Conservation (phyloP, 176 grass and related monocot species). For the Oryza nivara region DNA sequence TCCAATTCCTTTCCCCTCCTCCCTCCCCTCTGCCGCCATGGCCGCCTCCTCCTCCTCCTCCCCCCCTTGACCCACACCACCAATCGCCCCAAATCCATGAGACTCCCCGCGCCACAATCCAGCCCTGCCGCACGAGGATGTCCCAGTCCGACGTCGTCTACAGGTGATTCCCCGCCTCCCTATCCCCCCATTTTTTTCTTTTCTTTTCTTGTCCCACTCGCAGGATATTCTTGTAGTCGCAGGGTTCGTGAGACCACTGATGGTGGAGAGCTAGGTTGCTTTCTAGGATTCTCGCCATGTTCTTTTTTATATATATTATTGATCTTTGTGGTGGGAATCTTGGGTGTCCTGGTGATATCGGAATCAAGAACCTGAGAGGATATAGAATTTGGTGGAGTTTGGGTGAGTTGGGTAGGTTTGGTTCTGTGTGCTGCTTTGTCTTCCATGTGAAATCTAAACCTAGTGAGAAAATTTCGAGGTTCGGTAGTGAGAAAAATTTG, state of each 20-base stretch:
- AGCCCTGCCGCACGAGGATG: conserved; percentile 56
- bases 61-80: not conserved
- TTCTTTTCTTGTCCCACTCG: not conserved
- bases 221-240: not conserved
- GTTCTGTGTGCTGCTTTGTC: too few species aligned
- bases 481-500: not conserved
- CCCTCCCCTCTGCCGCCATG: conserved; percentile 3
- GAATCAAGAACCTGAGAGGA: conserved; percentile 8
- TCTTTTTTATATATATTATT: not conserved
- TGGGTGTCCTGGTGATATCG: conserved; percentile 4
- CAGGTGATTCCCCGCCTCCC: conserved; percentile 43
- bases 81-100: conserved; percentile 44
- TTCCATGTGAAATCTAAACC: too few species aligned
- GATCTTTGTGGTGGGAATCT: conserved; percentile 10
- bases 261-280: not conserved
- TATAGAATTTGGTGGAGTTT: not conserved
- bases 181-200: not conserved
- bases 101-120: conserved; percentile 34
- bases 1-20: conserved; percentile 32
- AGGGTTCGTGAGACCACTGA: not conserved
- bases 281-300: conserved; percentile 21
- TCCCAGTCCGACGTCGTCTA: conserved; percentile 68
- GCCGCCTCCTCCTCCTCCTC: not conserved
- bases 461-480: not conserved
- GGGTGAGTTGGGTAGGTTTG: not conserved